These are phyloP conservation scores for Pleodorina starrii DNA, from an alignment of 139 green algal species.

Conservation along the genomic window DNA sequence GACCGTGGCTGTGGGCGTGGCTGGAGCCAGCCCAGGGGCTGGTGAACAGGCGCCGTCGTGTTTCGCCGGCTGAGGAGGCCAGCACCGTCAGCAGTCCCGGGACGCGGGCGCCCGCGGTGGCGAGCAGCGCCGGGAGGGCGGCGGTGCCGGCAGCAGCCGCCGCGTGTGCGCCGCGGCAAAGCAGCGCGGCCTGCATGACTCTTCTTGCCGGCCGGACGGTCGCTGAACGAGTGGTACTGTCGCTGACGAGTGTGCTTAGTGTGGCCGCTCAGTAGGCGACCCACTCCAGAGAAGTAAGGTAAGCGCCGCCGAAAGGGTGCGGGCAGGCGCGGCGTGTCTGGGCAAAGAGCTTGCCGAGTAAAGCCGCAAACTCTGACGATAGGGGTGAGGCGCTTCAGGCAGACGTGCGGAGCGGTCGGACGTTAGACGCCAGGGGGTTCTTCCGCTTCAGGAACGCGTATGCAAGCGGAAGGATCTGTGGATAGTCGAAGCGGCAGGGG, in stretches of 20 bases:
- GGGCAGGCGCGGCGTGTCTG: no score
- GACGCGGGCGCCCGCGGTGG: background rate
- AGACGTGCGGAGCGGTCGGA: constrained; percentile 43
- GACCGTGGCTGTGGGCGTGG: background rate
- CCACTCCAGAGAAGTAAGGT: no score
- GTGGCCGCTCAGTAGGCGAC: no score
- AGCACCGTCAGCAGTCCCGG: background rate
- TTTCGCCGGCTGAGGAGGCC: background rate
- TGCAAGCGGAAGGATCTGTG: constrained; percentile 57
- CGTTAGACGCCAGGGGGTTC: constrained; percentile 40
- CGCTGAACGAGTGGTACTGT: no score
- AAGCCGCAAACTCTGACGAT: no score
- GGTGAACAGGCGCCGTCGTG: background rate
- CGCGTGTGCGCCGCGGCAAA: background rate
- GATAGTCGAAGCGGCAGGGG: background rate
- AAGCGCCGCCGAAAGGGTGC: no score
- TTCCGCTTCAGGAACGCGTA: constrained; percentile 64
- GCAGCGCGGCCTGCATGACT: background rate
- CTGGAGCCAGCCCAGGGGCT: background rate
- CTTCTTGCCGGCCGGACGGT: background rate
- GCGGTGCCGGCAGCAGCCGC: background rate
- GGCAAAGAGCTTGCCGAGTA: no score
- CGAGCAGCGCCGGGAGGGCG: background rate
- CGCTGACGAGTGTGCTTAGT: no score
- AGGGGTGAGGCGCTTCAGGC: background rate